These are phyloP conservation scores for Aristolochia contorta DNA, from an alignment of 164 flowering plant genomes.

Conservation along the genomic window DNA sequence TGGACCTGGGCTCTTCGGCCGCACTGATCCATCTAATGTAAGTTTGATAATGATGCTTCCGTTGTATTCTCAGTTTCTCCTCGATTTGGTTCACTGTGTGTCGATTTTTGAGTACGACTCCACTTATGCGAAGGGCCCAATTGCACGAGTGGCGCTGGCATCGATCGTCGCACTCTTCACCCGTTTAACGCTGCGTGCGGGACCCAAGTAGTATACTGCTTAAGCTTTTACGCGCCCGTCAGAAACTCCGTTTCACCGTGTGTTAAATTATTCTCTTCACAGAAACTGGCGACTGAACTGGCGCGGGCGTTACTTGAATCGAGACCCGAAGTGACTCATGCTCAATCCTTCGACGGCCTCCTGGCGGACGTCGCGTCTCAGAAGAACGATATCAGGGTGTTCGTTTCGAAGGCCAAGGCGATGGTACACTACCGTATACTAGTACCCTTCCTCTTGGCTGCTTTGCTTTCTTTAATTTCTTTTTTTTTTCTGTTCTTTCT, in stretches of 20 bases:
- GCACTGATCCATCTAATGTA: conserved; percentile 35
- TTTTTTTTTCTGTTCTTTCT: too few species aligned
- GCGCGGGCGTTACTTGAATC: conserved; percentile 41
- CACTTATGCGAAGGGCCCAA: not conserved
- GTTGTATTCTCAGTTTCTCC: not conserved
- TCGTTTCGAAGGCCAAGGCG: conserved; percentile 53
- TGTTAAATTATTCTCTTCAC: not conserved
- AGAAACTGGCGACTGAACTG: conserved; percentile 47
- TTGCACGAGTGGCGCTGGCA: not conserved
- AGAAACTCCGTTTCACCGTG: too few species aligned
- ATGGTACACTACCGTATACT: conserved; percentile 31
- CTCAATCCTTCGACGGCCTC: conserved; percentile 46
- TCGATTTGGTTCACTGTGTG: not conserved
- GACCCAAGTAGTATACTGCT: too few species aligned
- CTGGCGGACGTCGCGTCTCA: conserved; percentile 40
- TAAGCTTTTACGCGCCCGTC: too few species aligned
- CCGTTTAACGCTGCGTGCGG: not conserved
- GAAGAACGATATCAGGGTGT: conserved; percentile 39
- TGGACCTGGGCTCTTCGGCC: conserved; percentile 24
- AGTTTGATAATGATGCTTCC: conserved; percentile 7
- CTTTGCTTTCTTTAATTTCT: too few species aligned
- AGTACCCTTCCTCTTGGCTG: too few species aligned
- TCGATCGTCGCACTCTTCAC: not conserved
- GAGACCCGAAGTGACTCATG: conserved; percentile 10
- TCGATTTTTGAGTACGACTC: not conserved